phyloP scores from a whole-genome alignment of 1,284 basidiomycete species.

The Fistulina hepatica region DNA sequence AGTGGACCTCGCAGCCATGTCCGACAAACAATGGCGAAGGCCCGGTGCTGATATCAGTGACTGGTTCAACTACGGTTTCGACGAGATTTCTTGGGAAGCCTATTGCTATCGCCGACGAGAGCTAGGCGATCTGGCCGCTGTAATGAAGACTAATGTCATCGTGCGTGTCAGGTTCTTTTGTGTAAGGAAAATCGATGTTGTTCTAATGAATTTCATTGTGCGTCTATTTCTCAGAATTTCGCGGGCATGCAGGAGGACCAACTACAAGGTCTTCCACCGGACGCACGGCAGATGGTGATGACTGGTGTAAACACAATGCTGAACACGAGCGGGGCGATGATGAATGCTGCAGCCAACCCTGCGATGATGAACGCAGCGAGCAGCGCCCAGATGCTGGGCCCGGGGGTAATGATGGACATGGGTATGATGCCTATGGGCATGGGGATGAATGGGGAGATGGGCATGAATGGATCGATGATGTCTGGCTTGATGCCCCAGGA shows the following conservation, averaged over 20 bases:
- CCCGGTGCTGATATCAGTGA: slow-evolving; percentile 92
- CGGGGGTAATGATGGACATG: slow-evolving; percentile 51
- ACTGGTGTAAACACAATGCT: slow-evolving; percentile 65
- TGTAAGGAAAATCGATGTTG: slow-evolving; percentile 8
- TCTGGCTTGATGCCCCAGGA: slow-evolving; percentile 32
- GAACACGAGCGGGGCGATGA: no score
- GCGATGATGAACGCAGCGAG: slow-evolving; percentile 49
- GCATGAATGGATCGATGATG: slow-evolving; percentile 26
- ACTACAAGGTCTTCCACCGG: slow-evolving; percentile 58
- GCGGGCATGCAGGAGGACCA: slow-evolving; percentile 76
- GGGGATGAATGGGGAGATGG: slow-evolving; percentile 43
- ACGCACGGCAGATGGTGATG: slow-evolving; percentile 75
- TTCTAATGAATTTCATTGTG: no score
- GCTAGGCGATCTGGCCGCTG: slow-evolving; percentile 67
- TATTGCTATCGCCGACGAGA: slow-evolving; percentile 83
- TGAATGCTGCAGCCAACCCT: slow-evolving; percentile 36
- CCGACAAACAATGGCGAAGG: slow-evolving; percentile 86
- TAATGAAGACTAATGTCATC: slow-evolving; percentile 67
- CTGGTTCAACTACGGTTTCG: slow-evolving; percentile 99
- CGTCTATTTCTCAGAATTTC: slow-evolving; percentile 54
- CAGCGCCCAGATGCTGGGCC: slow-evolving; percentile 43
- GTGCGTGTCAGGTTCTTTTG: slow-evolving; percentile 32
- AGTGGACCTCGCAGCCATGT: slow-evolving; percentile 72
- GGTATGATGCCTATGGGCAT: slow-evolving; percentile 37
- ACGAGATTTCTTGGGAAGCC: slow-evolving; percentile 90